These are phyloP conservation scores for Exophiala oligosperma DNA, from an alignment of 2,329 filamentous ascomycete species.

Conservation along the genomic window DNA sequence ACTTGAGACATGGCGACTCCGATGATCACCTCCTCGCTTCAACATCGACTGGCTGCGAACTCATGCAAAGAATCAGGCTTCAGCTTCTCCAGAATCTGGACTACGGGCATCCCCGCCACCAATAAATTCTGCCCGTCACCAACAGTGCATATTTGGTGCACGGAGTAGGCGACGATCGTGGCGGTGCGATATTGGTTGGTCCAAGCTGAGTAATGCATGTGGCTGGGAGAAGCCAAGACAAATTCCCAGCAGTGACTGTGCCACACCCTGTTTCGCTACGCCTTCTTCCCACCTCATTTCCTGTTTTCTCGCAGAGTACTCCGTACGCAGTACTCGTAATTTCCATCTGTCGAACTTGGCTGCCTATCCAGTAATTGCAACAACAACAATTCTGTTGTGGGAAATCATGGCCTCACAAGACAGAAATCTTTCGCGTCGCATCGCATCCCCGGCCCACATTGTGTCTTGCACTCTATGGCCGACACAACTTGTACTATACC, in stretches of 20 bases:
- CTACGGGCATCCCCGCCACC: slow-evolving; percentile 1
- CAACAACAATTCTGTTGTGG: too few relatives aligned
- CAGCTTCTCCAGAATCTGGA: background rate
- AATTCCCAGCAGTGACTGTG: background rate
- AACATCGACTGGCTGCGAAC: background rate
- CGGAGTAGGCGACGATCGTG: slow-evolving; percentile 8
- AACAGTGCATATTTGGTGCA: background rate
- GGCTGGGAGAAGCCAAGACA: slow-evolving; percentile 1
- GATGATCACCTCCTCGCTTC: background rate
- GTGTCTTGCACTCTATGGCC: too few relatives aligned
- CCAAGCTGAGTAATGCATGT: slow-evolving; percentile 1
- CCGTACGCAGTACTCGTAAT: background rate
- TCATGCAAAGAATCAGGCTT: background rate
- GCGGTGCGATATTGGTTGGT: slow-evolving; percentile 3
- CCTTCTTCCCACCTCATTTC: slow-evolving; percentile 1
- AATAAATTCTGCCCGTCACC: background rate
- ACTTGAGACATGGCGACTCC: background rate
- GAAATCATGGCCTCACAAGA: too few relatives aligned
- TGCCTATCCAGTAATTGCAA: too few relatives aligned
- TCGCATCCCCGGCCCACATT: too few relatives aligned
- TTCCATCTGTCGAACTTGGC: too few relatives aligned
- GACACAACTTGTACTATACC: too few relatives aligned
- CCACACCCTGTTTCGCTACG: slow-evolving; percentile 2
- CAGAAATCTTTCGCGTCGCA: too few relatives aligned
- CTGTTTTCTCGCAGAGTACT: background rate